Percentiles rank a stretch among this genome's conserved stretches.
These are phyloP conservation scores for Leavenworthia alabamica DNA, from an alignment of 345 rosid genomes.

Conservation along the genomic window DNA sequence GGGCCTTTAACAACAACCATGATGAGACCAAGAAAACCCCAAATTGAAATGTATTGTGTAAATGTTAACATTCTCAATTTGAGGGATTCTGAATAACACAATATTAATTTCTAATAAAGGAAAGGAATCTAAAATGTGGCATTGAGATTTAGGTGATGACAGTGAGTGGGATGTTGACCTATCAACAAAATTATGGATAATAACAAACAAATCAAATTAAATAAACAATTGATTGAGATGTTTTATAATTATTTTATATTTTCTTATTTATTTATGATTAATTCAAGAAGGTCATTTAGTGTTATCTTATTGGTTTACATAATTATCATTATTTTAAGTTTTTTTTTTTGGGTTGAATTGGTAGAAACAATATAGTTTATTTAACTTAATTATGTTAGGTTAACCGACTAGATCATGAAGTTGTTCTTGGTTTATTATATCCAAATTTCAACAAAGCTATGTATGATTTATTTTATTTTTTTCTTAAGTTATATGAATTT, in stretches of 20 bases:
- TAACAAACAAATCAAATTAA: constrained; percentile 68
- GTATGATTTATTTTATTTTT: background rate
- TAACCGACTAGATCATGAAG: constrained; percentile 20
- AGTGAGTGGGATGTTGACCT: constrained; percentile 88
- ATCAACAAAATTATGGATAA: constrained; percentile 83
- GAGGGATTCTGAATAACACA: too few species aligned
- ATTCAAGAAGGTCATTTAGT: constrained; percentile 22
- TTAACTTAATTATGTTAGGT: constrained; percentile 31
- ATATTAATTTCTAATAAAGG: constrained; percentile 38
- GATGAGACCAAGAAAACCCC: constrained; percentile 2
- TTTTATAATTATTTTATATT: background rate
- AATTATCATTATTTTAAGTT: constrained; percentile 37
- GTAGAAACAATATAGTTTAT: constrained; percentile 31
- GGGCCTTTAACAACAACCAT: background rate
- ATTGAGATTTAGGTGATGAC: constrained; percentile 88
- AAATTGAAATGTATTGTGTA: too few species aligned
- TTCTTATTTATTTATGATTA: constrained; percentile 9
- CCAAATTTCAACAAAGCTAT: background rate
- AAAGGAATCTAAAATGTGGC: constrained; percentile 75
- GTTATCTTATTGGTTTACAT: constrained; percentile 24
- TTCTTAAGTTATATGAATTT: constrained; percentile 1
- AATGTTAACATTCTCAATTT: too few species aligned
- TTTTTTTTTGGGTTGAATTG: constrained; percentile 40
- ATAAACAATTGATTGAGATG: constrained; percentile 24
- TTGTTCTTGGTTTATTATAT: constrained; percentile 8